Base-by-base conservation (phyloP, 306 rosid genomes). In the Cicer chorassanicum region DNA sequence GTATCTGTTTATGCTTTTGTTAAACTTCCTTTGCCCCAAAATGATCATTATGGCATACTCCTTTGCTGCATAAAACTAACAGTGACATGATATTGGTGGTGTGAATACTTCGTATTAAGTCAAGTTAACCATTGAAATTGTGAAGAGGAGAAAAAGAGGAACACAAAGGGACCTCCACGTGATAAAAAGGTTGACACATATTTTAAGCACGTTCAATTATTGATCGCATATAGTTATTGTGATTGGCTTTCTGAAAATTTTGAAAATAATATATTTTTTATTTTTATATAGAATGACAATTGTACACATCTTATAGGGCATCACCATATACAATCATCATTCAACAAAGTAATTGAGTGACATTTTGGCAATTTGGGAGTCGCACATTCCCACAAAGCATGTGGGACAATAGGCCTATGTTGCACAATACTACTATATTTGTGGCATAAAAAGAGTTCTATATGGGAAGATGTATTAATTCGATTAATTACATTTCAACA, bases 111-210 rank as follows among this genome's bases (percentile, higher is more conserved):
- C 3, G 40, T 21, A 73, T 68, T 8, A 51, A 40, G 70, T 70
- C 73, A 78, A 59, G 43, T 39, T 65, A 72, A 8, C 6, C 75
- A 46, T 79, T 80, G 70, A 80, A 70, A 57, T 53, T 72, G 45
- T 45, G 68, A 71, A 56, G 64, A 65, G 38, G 79, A 68, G 56
- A 79, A 15, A 70, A 67, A 42, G 65, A 69, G 42, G 41, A 69
- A 75, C 76, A 86, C 45, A 10, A 34, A 62, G 69, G 81, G 75
- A 50, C 81, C 81, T 51, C 73, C 73, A 67, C 45, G 60, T 74
- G 72, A 66, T 39, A 57, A 36, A 74, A 74, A 70, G 69, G 53
- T 18, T 69, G 81, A 54, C 78, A 68, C 79, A 63, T 75, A 42
- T 65, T 78, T 51, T 73, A 53, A 73, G 74, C 59, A 43, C 13